A percentile compares a stretch with the other conserved stretches of the same genome.
phyloP scores from a whole-genome alignment of 2,329 filamentous ascomycete species.

The Talaromyces atroroseus region DNA sequence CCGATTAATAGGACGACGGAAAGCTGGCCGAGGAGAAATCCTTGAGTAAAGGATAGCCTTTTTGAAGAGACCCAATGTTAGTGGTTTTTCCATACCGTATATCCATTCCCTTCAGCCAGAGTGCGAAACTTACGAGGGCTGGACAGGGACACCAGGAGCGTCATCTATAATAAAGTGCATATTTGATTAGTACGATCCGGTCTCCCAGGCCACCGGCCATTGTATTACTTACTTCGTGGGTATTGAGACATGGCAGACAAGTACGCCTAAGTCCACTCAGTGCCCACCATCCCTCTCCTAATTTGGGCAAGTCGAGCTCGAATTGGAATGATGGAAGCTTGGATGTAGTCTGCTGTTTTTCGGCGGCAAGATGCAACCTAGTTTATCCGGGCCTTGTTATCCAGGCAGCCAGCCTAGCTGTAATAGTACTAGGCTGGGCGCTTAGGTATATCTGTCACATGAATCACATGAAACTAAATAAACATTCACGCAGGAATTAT shows the following conservation, averaged over 20 bases:
- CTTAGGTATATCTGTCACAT: neutral
- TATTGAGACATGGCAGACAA: constrained; percentile 17
- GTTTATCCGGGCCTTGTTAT: neutral
- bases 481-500: neutral
- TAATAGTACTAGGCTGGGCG: neutral
- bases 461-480: neutral
- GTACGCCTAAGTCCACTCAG: constrained; percentile 11
- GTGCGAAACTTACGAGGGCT: constrained; percentile 15
- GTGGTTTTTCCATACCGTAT: neutral
- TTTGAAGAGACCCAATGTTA: neutral
- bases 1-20: constrained; percentile 87
- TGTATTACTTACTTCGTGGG: constrained; percentile 13
- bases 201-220: neutral
- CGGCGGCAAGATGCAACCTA: neutral
- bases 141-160: constrained; percentile 12
- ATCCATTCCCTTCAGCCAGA: neutral
- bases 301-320: neutral
- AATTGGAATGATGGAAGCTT: neutral
- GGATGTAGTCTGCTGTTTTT: neutral
- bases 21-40: constrained; percentile 86
- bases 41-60: constrained; percentile 89
- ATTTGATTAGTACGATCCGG: neutral
- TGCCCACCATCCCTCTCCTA: constrained; percentile 14
- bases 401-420: neutral
- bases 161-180: constrained; percentile 13